phyloP scores from a whole-genome alignment of 2,329 filamentous ascomycete species.

The Sporothrix humicola region DNA sequence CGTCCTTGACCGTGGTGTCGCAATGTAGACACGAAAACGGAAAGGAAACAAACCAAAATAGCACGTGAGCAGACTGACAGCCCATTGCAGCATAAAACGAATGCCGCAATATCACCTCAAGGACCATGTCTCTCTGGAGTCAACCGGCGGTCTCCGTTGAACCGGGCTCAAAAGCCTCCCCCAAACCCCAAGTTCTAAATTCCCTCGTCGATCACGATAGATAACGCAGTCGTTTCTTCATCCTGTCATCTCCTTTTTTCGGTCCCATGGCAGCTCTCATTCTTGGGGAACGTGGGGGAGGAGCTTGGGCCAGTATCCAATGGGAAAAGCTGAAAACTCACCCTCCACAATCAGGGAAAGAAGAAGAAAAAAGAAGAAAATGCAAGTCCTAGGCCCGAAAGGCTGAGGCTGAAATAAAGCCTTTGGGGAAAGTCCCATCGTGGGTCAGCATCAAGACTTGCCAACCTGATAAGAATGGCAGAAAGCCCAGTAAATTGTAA shows the following conservation, averaged over 20 bases:
- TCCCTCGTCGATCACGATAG: conserved; percentile 16
- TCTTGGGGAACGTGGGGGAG: conserved; percentile 1
- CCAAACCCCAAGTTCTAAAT: neutral
- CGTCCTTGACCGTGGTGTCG: neutral
- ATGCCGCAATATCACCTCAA: no score
- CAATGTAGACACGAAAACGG: neutral
- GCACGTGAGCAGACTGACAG: neutral
- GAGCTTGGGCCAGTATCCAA: neutral
- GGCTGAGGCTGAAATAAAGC: neutral
- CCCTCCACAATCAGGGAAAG: neutral
- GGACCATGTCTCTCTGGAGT: neutral
- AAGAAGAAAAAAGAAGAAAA: neutral
- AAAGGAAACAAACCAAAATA: neutral
- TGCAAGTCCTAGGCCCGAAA: neutral
- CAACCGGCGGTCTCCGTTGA: conserved; percentile 1
- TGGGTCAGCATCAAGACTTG: neutral
- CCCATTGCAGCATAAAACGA: neutral
- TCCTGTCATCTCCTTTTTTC: neutral
- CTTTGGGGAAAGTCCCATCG: neutral
- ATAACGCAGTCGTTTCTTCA: neutral
- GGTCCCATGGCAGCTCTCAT: neutral
- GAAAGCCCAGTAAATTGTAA: no score
- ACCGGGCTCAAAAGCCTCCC: neutral
- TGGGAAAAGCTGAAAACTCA: no score
- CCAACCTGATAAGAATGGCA: neutral